Base-by-base conservation (phyloP, 352 stramenopile species). In the Globisporangium splendens region DNA sequence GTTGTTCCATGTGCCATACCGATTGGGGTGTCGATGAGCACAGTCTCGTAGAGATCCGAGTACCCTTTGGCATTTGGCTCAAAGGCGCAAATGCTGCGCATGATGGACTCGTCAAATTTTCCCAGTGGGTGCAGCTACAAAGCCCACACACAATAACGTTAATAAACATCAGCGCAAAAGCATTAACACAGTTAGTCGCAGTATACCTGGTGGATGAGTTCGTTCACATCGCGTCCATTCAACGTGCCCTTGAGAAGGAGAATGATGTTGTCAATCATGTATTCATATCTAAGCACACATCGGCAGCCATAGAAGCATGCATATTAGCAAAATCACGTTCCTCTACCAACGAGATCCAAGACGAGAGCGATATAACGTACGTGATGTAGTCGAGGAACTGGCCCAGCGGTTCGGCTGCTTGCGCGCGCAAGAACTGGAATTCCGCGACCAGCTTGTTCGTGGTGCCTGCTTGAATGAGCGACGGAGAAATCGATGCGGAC, bases 221-320 rank as follows among this genome's bases (percentile, higher is more conserved):
- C 97, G 66, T 99, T 98, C 56, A 97, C 86, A 66, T 99, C 94
- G 56, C 96, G 91, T 33, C 96, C 96, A 66, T 94, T 98, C 18
- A 99, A 79, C 46, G 97, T 98, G 57, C 96, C 96, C 71, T 99
- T 99, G 53, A 99, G 87, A 28, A 99, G 81, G 39, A 99, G 80
- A 75, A 99, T 99, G 51, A 99, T 89, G 71, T 99, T 99, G 73
- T 99, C 97, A 74, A 99, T 99, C 97, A 99, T 99, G 83, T 99
- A 99, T 80, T 99, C 97, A 81, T 85, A 91, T 68, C 77, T 96
- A 79, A 44, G 68, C 17, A 80, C 6, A 46, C 17, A 49, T 22
- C 14, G 10, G 24, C 24, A 31, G 24, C 24, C 24, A 31, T 10
- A 35, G 28, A 35, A 35, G 28, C 28, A 24, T 41, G 15, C 47